phyloP scores from a whole-genome alignment of 2,329 filamentous ascomycete species.

The Claviceps purpurea region DNA sequence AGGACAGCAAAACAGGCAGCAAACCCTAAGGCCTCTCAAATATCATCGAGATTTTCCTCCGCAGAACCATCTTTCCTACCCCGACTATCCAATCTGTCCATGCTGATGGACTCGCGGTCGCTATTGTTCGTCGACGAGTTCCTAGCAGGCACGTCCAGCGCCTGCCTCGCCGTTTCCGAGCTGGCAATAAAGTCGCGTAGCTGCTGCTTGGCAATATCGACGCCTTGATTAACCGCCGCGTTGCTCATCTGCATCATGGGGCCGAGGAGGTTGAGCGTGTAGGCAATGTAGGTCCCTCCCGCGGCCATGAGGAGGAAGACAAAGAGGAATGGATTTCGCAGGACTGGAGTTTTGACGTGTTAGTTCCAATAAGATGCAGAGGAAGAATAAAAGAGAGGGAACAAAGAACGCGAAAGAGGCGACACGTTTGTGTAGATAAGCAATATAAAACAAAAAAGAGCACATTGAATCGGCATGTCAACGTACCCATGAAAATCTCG shows the following conservation, averaged over 20 bases:
- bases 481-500: constrained; percentile 82
- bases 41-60: constrained; percentile 48
- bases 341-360: constrained; percentile 40
- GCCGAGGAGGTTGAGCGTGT: constrained; percentile 87
- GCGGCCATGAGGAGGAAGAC: constrained; percentile 68
- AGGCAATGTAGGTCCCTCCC: constrained; percentile 75
- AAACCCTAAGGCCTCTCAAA: constrained; percentile 20
- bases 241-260: constrained; percentile 93
- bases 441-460: background rate
- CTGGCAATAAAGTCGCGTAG: constrained; percentile 81
- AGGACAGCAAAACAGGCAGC: background rate
- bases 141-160: constrained; percentile 57
- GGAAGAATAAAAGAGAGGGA: background rate
- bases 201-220: constrained; percentile 85
- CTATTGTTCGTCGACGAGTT: constrained; percentile 17
- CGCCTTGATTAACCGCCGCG: constrained; percentile 70
- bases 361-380: background rate
- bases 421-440: too few species aligned
- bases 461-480: background rate
- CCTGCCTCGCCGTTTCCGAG: constrained; percentile 73
- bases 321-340: constrained; percentile 89
- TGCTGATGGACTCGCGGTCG: constrained; percentile 33
- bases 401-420: too few species aligned
- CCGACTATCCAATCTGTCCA: constrained; percentile 47
- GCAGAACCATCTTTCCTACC: constrained; percentile 34